Evolutionary conservation across 2,329 filamentous ascomycete genomes (phyloP).

Genomic region (Cladosporium sp.): DNA sequence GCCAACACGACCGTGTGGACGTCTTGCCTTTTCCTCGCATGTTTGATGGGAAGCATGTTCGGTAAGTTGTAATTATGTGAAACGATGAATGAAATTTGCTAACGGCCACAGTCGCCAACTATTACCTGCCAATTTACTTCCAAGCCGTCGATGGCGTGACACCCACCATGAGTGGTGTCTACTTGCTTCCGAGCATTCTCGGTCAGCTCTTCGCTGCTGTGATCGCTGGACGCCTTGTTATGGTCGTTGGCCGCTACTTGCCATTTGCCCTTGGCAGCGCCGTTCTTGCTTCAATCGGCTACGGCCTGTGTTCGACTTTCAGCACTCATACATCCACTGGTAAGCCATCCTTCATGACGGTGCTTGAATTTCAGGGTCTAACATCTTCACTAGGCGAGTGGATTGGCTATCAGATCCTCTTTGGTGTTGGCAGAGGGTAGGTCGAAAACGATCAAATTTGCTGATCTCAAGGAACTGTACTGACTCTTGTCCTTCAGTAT

Average conservation of each 20-base stretch:
- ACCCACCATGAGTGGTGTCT: slow-evolving; percentile 37
- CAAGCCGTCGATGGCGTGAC: slow-evolving; percentile 36
- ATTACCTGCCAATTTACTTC: slow-evolving; percentile 40
- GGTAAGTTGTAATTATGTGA: slow-evolving; percentile 22
- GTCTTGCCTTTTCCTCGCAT: slow-evolving; percentile 33
- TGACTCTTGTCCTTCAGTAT: not conserved
- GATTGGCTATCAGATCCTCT: slow-evolving; percentile 52
- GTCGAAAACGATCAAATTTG: not conserved
- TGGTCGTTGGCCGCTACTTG: slow-evolving; percentile 16
- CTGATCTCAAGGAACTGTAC: too few species aligned
- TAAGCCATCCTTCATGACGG: too few species aligned
- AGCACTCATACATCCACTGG: slow-evolving; percentile 34
- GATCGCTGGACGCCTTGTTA: slow-evolving; percentile 16
- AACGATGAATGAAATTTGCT: slow-evolving; percentile 31
- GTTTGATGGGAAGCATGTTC: slow-evolving; percentile 22
- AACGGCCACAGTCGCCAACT: slow-evolving; percentile 21
- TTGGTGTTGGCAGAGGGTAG: slow-evolving; percentile 40
- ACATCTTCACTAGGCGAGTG: slow-evolving; percentile 34
- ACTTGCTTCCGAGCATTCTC: slow-evolving; percentile 35
- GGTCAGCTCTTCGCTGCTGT: slow-evolving; percentile 18
- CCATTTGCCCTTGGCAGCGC: slow-evolving; percentile 17
- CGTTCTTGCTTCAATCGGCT: slow-evolving; percentile 18
- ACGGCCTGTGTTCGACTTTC: slow-evolving; percentile 30
- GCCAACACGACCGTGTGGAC: slow-evolving; percentile 31
- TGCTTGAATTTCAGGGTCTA: too few species aligned